Evolutionary conservation across 2,329 filamentous ascomycete genomes (phyloP).

Genomic region (Corinectria fuckeliana): DNA sequence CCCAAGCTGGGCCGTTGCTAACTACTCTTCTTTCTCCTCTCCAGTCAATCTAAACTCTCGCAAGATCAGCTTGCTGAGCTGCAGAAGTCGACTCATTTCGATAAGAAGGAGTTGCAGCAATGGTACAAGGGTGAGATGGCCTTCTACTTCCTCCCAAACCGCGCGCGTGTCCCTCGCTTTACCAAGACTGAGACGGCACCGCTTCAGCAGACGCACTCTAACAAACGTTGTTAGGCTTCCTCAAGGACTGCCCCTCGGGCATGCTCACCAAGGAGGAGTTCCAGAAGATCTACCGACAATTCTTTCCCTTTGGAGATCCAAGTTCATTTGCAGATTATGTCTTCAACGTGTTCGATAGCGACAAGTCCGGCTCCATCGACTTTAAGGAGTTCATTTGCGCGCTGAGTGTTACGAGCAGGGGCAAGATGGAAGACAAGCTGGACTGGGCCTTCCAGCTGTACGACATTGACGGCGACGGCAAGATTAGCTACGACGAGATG

Average conservation of each 20-base stretch:
- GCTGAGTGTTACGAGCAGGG: conserved; percentile 92
- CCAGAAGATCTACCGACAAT: conserved; percentile 99
- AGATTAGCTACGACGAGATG: conserved; percentile 99
- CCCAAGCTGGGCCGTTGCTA: conserved; percentile 26
- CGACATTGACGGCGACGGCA: conserved; percentile 98
- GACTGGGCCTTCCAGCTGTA: conserved; percentile 99
- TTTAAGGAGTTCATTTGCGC: conserved; percentile 99
- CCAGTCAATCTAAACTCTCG: conserved; percentile 96
- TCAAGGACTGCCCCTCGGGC: conserved; percentile 97
- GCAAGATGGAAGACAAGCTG: conserved; percentile 99
- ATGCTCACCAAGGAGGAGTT: conserved; percentile 98
- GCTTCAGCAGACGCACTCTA: conserved; percentile 15
- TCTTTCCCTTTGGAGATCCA: conserved; percentile 98
- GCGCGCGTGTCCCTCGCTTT: conserved; percentile 10
- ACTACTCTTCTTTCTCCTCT: conserved; percentile 26
- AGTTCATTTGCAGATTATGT: conserved; percentile 98
- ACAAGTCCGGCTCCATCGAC: conserved; percentile 97
- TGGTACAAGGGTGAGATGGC: conserved; percentile 91
- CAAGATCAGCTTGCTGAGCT: conserved; percentile 95
- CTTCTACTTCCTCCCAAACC: neutral
- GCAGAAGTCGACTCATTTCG: conserved; percentile 96
- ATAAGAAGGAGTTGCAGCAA: conserved; percentile 99
- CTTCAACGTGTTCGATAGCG: conserved; percentile 98
- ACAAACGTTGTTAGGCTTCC: conserved; percentile 70
- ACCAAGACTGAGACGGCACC: neutral